phyloP scores from a whole-genome alignment of 306 rosid genomes.

The Parietaria judaica region DNA sequence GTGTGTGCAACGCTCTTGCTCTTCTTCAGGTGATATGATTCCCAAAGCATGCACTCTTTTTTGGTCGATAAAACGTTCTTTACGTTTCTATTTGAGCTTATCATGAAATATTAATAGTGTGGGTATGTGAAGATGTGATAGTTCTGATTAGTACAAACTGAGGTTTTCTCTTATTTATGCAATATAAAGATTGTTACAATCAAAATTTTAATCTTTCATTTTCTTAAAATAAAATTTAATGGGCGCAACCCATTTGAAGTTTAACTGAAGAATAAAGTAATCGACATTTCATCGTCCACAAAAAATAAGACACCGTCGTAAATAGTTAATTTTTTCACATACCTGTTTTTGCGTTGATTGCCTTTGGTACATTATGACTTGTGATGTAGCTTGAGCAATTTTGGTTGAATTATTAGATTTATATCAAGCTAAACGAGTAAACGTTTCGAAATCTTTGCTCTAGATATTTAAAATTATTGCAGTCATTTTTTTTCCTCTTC shows the following conservation, averaged over 20 bases:
- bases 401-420: background rate
- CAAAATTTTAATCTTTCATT: no score
- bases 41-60: background rate
- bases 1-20: constrained; percentile 91
- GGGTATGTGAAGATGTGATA: background rate
- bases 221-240: background rate
- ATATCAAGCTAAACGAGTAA: background rate
- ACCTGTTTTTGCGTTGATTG: background rate
- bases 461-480: no score
- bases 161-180: background rate
- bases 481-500: background rate
- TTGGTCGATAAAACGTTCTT: no score
- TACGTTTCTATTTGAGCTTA: background rate
- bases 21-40: constrained; percentile 69
- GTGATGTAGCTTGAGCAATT: background rate
- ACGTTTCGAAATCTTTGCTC: no score
- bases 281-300: background rate
- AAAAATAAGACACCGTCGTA: background rate
- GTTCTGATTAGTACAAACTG: background rate
- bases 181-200: background rate
- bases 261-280: background rate
- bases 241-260: background rate
- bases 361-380: background rate
- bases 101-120: background rate
- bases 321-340: background rate